These are phyloP conservation scores for Moesziomyces sp. DNA, from an alignment of 1,284 basidiomycete genomes.

Conservation along the genomic window DNA sequence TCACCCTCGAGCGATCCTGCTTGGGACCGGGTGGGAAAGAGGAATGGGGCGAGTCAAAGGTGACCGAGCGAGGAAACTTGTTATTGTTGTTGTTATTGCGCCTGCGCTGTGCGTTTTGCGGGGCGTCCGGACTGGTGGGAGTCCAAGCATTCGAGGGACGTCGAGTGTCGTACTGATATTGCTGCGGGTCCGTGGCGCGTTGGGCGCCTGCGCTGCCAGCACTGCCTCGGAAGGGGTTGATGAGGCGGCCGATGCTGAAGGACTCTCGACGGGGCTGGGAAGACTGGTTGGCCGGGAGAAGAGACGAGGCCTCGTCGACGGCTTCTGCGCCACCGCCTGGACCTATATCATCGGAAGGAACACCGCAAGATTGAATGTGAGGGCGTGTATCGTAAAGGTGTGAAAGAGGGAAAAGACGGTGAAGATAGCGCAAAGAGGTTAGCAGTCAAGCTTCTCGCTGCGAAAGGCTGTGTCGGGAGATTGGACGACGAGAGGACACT, in stretches of 20 bases:
- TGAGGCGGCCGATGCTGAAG: conserved; percentile 29
- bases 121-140: conserved; percentile 16
- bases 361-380: background rate
- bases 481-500: background rate
- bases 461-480: too few relatives aligned
- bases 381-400: background rate
- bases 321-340: conserved; percentile 7
- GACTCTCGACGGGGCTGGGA: conserved; percentile 19
- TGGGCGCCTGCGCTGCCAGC: conserved; percentile 1
- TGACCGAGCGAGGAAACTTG: conserved; percentile 40
- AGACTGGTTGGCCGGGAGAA: conserved; percentile 12
- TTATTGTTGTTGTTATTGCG: conserved; percentile 12
- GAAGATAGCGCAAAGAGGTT: too few relatives aligned
- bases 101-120: conserved; percentile 15
- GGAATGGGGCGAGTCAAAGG: conserved; percentile 42
- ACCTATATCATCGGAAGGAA: background rate
- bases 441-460: too few relatives aligned
- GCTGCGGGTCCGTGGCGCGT: conserved; percentile 3
- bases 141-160: conserved; percentile 40
- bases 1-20: conserved; percentile 18
- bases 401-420: too few relatives aligned
- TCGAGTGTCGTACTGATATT: conserved; percentile 27
- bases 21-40: conserved; percentile 45
- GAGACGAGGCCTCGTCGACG: conserved; percentile 18
- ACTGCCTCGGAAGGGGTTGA: conserved; percentile 34